Conservation (phyloP, 2,329 filamentous ascomycete genomes). For the Talaromyces sp. region DNA sequence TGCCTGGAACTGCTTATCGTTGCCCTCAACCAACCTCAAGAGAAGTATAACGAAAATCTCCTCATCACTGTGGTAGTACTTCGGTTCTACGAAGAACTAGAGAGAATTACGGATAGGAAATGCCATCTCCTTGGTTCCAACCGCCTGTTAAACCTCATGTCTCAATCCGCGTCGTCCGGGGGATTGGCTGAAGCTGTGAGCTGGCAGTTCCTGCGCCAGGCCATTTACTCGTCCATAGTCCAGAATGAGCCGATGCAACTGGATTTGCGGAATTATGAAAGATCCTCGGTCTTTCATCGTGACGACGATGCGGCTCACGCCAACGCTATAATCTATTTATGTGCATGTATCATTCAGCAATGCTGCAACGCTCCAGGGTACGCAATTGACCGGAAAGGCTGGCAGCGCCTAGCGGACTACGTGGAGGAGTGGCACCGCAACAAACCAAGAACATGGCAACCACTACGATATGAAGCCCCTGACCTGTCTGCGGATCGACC, state of each 20-base stretch:
- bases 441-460: constrained; percentile 27
- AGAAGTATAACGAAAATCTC: constrained; percentile 43
- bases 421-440: constrained; percentile 26
- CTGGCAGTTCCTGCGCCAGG: constrained; percentile 39
- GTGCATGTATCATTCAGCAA: constrained; percentile 32
- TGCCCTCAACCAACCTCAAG: constrained; percentile 37
- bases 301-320: constrained; percentile 34
- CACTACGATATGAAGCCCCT: constrained; percentile 25
- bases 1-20: constrained; percentile 45
- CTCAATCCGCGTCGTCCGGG: constrained; percentile 34
- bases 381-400: constrained; percentile 17
- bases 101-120: constrained; percentile 26
- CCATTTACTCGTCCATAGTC: constrained; percentile 36
- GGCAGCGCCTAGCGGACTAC: constrained; percentile 19
- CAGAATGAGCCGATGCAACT: constrained; percentile 33
- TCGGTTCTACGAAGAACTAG: constrained; percentile 45
- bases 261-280: constrained; percentile 33
- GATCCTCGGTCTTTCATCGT: constrained; percentile 32
- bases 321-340: constrained; percentile 34
- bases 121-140: constrained; percentile 36
- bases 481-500: constrained; percentile 19
- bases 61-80: constrained; percentile 46
- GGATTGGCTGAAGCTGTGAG: constrained; percentile 37
- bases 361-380: constrained; percentile 18
- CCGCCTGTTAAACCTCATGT: constrained; percentile 33